phyloP scores from a whole-genome alignment of 371 early-diverging fungal species.

The Basidiobolus meristosporus region DNA sequence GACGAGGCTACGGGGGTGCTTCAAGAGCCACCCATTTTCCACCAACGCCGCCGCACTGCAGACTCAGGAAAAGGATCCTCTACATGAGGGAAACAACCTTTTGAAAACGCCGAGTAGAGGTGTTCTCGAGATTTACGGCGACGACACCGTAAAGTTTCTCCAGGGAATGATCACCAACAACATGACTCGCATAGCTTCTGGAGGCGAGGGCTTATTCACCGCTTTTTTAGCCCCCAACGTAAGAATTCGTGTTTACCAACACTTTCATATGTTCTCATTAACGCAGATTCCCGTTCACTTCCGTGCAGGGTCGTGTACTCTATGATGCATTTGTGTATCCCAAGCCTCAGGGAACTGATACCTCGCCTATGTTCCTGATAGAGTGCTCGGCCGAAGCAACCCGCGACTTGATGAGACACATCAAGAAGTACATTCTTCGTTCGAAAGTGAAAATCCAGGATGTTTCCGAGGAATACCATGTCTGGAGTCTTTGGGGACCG shows the following conservation, averaged over 20 bases:
- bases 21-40: no score
- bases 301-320: conserved; percentile 77
- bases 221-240: conserved; percentile 67
- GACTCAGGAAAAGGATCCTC: no score
- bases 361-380: conserved; percentile 47
- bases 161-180: conserved; percentile 83
- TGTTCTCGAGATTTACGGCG: conserved; percentile 45
- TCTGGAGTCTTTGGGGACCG: conserved; percentile 44
- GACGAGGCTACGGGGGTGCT: no score
- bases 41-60: no score
- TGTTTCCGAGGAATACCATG: conserved; percentile 28
- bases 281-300: no score
- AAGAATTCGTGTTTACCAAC: no score
- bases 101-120: conserved; percentile 47
- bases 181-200: conserved; percentile 43
- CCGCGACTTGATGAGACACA: conserved; percentile 23
- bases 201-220: conserved; percentile 49
- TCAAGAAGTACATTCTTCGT: conserved; percentile 61
- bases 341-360: conserved; percentile 34
- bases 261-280: no score
- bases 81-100: no score
- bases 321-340: conserved; percentile 84
- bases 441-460: conserved; percentile 49
- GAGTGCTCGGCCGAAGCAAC: conserved; percentile 39
- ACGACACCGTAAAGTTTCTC: conserved; percentile 59